Conservation (phyloP, 1,284 basidiomycete genomes). For the Uromyces viciae-fabae region DNA sequence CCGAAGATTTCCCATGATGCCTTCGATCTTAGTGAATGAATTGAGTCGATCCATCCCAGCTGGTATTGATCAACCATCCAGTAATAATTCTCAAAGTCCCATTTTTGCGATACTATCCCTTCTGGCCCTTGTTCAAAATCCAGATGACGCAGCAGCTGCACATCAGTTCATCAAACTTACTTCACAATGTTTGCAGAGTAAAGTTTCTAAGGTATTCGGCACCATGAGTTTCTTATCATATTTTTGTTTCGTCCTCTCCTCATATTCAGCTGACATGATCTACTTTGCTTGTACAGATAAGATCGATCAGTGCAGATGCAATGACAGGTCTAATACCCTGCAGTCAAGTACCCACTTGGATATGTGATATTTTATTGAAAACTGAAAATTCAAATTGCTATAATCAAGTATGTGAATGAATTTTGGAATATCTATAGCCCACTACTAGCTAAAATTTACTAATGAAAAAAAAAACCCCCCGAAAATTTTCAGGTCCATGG, state of each 20-base stretch:
- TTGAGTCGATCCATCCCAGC: conserved; percentile 19
- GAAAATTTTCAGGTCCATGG: conserved; percentile 29
- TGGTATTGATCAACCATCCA: conserved; percentile 1
- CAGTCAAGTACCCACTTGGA: conserved; percentile 4
- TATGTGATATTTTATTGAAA: conserved; percentile 18
- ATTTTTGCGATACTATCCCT: conserved; percentile 35
- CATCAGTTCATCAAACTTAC: conserved; percentile 21
- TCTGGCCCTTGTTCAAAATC: conserved; percentile 35
- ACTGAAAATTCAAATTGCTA: neutral
- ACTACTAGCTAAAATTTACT: neutral
- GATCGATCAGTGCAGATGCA: conserved; percentile 42
- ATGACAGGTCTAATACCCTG: conserved; percentile 30
- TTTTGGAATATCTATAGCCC: neutral
- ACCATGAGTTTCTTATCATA: too few relatives aligned
- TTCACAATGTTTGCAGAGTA: conserved; percentile 19
- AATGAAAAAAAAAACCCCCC: neutral
- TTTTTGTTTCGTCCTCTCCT: neutral
- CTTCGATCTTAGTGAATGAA: conserved; percentile 34
- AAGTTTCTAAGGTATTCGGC: conserved; percentile 42
- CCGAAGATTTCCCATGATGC: conserved; percentile 16
- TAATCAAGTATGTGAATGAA: neutral
- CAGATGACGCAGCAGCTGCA: neutral
- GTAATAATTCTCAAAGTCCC: conserved; percentile 23
- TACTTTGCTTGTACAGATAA: conserved; percentile 14
- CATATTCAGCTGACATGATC: neutral